Conservation (phyloP, 2,329 filamentous ascomycete species). For the Arthroderma sp. region DNA sequence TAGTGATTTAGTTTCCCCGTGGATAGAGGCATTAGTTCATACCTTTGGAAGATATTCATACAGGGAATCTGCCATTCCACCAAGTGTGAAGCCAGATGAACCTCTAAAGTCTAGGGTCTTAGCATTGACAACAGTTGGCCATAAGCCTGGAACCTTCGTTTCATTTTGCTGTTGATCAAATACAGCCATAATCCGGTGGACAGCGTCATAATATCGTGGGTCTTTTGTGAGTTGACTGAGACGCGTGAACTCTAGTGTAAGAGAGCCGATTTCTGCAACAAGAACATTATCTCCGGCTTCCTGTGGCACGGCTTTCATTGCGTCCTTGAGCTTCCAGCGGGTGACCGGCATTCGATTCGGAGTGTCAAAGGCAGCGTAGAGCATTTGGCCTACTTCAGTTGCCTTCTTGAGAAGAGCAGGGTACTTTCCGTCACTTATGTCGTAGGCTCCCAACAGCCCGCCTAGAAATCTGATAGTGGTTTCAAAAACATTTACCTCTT, state of each 20-base stretch:
- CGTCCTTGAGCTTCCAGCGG: slow-evolving; percentile 15
- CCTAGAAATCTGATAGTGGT: slow-evolving; percentile 42
- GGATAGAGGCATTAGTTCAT: slow-evolving; percentile 32
- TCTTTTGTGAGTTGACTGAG: slow-evolving; percentile 28
- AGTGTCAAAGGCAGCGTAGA: slow-evolving; percentile 33
- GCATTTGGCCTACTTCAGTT: slow-evolving; percentile 40
- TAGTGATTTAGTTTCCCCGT: not conserved
- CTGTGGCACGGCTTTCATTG: slow-evolving; percentile 14
- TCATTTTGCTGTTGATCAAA: slow-evolving; percentile 21
- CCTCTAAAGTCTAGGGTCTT: slow-evolving; percentile 13
- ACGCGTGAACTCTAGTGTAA: slow-evolving; percentile 29
- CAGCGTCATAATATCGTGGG: slow-evolving; percentile 25
- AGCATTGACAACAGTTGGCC: slow-evolving; percentile 24
- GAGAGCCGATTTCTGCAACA: slow-evolving; percentile 26
- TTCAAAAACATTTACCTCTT: slow-evolving; percentile 34
- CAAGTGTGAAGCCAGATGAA: slow-evolving; percentile 36
- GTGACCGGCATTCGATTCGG: slow-evolving; percentile 17
- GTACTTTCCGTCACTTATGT: slow-evolving; percentile 33
- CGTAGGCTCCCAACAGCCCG: slow-evolving; percentile 40
- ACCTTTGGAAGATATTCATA: slow-evolving; percentile 51
- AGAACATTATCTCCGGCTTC: slow-evolving; percentile 14
- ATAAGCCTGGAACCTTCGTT: slow-evolving; percentile 29
- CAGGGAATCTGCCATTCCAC: slow-evolving; percentile 43
- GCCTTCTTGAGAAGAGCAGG: slow-evolving; percentile 38
- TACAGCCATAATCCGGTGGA: slow-evolving; percentile 21